Conservation (phyloP, 1,139 yeast species). For the Magnusiomyces paraingens region DNA sequence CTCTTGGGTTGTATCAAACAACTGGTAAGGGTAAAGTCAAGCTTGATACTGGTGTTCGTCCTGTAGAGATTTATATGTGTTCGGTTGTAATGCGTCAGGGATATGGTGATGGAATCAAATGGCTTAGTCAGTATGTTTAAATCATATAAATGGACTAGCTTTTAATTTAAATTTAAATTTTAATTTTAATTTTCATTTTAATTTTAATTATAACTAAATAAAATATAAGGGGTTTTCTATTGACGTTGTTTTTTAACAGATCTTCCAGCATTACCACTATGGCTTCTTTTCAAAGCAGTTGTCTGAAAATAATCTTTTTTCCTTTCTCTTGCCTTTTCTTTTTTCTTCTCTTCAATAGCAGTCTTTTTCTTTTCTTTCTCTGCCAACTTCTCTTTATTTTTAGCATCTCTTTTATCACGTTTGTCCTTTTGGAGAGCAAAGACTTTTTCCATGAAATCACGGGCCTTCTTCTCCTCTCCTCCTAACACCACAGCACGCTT, state of each 20-base stretch:
- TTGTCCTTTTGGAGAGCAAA: conserved; percentile 80
- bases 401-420: conserved; percentile 67
- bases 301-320: conserved; percentile 80
- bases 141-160: background rate
- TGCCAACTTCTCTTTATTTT: conserved; percentile 70
- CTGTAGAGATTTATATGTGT: conserved; percentile 95
- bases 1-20: conserved; percentile 80
- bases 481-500: conserved; percentile 91
- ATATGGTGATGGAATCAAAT: conserved; percentile 91
- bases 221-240: background rate
- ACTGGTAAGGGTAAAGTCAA: conserved; percentile 79
- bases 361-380: conserved; percentile 71
- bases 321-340: conserved; percentile 9
- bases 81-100: conserved; percentile 97
- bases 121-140: conserved; percentile 90
- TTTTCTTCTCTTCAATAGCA: conserved; percentile 61
- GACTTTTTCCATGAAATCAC: conserved; percentile 82
- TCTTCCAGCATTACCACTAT: conserved; percentile 18
- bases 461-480: conserved; percentile 90
- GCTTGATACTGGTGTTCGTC: conserved; percentile 72
- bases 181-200: background rate
- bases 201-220: background rate
- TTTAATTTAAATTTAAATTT: background rate
- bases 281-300: conserved; percentile 61
- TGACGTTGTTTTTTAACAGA: conserved; percentile 16